Base-by-base conservation (phyloP, 345 rosid species). In the Rhizophora mangle region DNA sequence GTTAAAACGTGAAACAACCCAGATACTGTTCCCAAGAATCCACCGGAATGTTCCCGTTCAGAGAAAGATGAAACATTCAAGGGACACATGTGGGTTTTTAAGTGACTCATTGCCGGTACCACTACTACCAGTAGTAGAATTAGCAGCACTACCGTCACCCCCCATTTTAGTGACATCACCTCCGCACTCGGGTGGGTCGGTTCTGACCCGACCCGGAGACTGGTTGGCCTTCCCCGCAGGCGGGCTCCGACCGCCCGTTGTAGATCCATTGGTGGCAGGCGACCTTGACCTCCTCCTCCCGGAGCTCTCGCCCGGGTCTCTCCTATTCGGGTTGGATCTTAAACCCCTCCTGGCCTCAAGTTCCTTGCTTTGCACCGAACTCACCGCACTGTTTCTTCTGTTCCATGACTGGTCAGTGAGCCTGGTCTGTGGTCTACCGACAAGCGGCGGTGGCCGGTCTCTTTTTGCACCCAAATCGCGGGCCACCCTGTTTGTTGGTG, bases 41-140 rank as follows among this genome's bases (percentile, higher is more conserved):
- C 18, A 31, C 63, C 46, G 52, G 72, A 56, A 63, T 30, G 22
- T 24, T 2, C 43, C 36, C 27, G 8, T 51, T 75, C 69, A 93
- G 51, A 93, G 89, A 63, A 93, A 93, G 69, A 93, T 91, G 80
- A 91, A 93, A 72, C 98, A 91, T 82, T 91, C 98, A 63, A 93
- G 69, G 3, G 97, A 89, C 15, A 93, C 97, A 20, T 80, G 91
- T 51, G 96, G 97, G 75, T 91, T 90, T 69, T 93, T 93, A 21
- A 90, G 79, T 19, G 89, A 81, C 73, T 89, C 94, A 20, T 79
- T 81, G 39, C 80, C 36, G 22, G 66, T 43, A 16, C 56, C 19
- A 21, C 60, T 69, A 53, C 31, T 22, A 8, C 55, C 60, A 63
- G 36, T 57, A 47, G 49, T 60, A 53, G 49, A 10, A 9, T 69